Evolutionary conservation across 2,329 filamentous ascomycete species (phyloP).

Genomic region (Fusarium burgessii): DNA sequence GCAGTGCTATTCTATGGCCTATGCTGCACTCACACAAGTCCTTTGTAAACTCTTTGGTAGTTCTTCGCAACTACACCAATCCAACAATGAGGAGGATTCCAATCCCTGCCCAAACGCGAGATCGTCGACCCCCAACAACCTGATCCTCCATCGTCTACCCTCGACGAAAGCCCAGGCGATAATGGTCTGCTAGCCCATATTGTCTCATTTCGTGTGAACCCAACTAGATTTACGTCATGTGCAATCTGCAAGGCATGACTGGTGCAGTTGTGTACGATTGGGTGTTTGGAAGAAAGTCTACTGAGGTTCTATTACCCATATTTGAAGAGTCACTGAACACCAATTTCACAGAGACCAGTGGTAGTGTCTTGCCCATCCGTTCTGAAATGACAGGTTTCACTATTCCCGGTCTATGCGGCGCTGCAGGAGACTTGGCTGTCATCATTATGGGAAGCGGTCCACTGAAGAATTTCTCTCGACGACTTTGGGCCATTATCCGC

Average conservation of each 20-base stretch:
- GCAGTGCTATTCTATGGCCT: not conserved
- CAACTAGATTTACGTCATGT: not conserved
- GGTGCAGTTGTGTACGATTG: not conserved
- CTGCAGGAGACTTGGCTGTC: not conserved
- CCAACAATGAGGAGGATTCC: not conserved
- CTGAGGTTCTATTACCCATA: accelerated
- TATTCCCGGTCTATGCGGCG: not conserved
- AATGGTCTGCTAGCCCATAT: not conserved
- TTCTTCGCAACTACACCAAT: accelerated
- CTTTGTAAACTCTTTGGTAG: accelerated
- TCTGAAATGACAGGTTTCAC: not conserved
- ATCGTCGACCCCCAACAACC: not conserved
- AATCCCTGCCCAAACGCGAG: not conserved
- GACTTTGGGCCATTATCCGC: not conserved
- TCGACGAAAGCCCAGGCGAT: not conserved
- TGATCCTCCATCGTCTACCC: not conserved
- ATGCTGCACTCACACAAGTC: too few relatives aligned
- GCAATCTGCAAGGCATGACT: not conserved
- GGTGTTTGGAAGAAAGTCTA: not conserved
- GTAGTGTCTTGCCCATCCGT: not conserved
- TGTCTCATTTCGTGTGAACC: not conserved
- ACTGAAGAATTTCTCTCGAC: not conserved
- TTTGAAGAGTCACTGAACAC: not conserved
- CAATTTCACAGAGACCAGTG: not conserved
- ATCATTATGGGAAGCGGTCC: not conserved